Percentiles rank a stretch among this genome's conserved stretches.
Conservation (phyloP, 305 asterid species). For the Galium porrigens region DNA sequence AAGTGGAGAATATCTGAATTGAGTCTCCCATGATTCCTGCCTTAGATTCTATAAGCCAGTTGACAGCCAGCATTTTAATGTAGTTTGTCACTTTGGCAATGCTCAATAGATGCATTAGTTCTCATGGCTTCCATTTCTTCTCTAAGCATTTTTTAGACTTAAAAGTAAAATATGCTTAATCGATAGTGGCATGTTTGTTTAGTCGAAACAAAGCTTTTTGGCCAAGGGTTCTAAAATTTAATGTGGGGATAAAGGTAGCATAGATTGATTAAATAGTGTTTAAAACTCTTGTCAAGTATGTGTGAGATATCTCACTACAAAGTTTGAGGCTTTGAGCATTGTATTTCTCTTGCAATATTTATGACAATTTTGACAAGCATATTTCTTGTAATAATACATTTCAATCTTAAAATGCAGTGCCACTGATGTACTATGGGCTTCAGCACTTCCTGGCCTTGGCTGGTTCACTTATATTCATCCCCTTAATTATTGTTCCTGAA, state of each 20-base stretch:
- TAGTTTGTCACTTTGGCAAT: background rate
- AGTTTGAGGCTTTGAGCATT: background rate
- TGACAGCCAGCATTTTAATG: background rate
- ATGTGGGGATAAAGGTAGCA: background rate
- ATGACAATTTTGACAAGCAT: constrained; percentile 12
- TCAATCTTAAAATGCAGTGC: constrained; percentile 40
- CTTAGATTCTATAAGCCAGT: constrained; percentile 2
- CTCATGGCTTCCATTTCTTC: background rate
- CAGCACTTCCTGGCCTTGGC: constrained; percentile 91
- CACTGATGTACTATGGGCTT: constrained; percentile 53
- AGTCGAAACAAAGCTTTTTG: background rate
- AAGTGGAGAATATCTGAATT: background rate
- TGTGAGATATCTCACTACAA: background rate
- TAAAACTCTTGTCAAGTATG: background rate
- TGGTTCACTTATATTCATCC: constrained; percentile 89
- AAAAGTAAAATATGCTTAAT: background rate
- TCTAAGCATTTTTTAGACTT: background rate
- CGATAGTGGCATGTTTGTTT: background rate
- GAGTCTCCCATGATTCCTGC: constrained; percentile 1
- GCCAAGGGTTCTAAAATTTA: background rate
- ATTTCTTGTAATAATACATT: constrained; percentile 13
- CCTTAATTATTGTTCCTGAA: constrained; percentile 66
- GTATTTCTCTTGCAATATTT: background rate
- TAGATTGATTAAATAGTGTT: background rate
- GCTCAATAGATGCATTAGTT: background rate